Base-by-base conservation (phyloP, 768 basidiomycete species). In the Fomitopsis serialis region DNA sequence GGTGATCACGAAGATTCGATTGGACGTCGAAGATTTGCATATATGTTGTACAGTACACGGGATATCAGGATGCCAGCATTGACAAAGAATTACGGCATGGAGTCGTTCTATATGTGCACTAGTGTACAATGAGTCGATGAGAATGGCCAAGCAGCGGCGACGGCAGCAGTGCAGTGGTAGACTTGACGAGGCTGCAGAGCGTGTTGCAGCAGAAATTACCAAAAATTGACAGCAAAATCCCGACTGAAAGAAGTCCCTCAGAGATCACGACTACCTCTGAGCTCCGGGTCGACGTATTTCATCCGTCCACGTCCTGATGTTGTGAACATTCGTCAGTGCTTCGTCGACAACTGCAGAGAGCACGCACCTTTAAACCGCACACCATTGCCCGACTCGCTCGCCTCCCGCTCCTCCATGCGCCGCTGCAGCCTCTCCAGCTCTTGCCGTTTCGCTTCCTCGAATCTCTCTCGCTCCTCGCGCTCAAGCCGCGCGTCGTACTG, bases 401-500 rank as follows among this genome's bases (percentile, higher is more conserved):
- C 64, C 54, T 25, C 68, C 25, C 48, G 65, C 32, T 67, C 66
- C 55, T 70, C 74, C 43, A 70, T 67, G 19, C 63, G 65, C 51
- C 68, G 67, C 55, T 73, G 78, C 43, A 83, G 62, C 34, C 72
- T 68, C 58, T 79, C 76, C 25, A 88, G 62, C 55, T 84, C 77
- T 43, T 60, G 68, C 58, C 68, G 74, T 55, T 74, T 74, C 35
- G 70, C 73, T 8, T 68, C 72, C 57, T 75, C 80, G 0, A 79
- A 51, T 42, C 85, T 72, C 59, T 84, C 82, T 12, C 73, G 74
- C 66, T 88, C 87, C 63, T 87, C 83, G 37, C 80, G 70, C 63
- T 87, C 85, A 46, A 89, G 66, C 32, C 83, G 71, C 1, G 78
- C 78, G 60, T 86, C 86, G 56, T 89, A 87, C 62, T 86, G 84